Conservation (phyloP, 306 rosid species). For the Echinosophora koreensis region DNA sequence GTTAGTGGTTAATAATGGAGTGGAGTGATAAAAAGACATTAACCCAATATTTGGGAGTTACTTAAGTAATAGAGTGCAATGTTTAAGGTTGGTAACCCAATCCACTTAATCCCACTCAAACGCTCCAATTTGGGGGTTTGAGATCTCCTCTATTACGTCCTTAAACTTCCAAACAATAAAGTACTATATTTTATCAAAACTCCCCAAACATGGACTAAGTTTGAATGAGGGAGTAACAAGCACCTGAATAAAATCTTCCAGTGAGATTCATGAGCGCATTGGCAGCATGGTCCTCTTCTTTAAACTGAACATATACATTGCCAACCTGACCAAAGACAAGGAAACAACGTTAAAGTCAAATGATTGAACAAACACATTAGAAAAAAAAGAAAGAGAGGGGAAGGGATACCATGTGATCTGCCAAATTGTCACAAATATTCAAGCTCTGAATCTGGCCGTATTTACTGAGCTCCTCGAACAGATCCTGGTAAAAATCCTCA, state of each 20-base stretch:
- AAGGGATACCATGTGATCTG: conserved; percentile 88
- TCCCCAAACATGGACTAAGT: not conserved
- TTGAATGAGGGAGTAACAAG: not conserved
- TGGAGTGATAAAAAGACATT: too few relatives aligned
- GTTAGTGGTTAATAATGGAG: too few relatives aligned
- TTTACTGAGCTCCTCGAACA: conserved; percentile 95
- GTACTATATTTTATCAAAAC: too few relatives aligned
- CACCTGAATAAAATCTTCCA: conserved; percentile 95
- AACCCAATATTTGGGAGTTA: too few relatives aligned
- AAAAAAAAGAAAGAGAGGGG: too few relatives aligned
- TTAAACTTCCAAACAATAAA: too few relatives aligned
- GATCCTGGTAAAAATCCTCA: conserved; percentile 98
- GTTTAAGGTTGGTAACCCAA: too few relatives aligned
- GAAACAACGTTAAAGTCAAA: not conserved
- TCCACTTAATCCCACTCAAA: too few relatives aligned
- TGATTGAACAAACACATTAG: not conserved
- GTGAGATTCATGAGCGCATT: conserved; percentile 86
- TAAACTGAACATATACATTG: conserved; percentile 83
- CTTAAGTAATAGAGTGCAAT: too few relatives aligned
- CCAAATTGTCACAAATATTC: conserved; percentile 95
- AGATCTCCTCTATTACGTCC: too few relatives aligned
- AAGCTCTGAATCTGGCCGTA: conserved; percentile 92
- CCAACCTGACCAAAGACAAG: conserved; percentile 71
- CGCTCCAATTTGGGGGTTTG: too few relatives aligned
- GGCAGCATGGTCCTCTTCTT: conserved; percentile 98